phyloP scores from a whole-genome alignment of 768 basidiomycete genomes.

The Astraeus odoratus region DNA sequence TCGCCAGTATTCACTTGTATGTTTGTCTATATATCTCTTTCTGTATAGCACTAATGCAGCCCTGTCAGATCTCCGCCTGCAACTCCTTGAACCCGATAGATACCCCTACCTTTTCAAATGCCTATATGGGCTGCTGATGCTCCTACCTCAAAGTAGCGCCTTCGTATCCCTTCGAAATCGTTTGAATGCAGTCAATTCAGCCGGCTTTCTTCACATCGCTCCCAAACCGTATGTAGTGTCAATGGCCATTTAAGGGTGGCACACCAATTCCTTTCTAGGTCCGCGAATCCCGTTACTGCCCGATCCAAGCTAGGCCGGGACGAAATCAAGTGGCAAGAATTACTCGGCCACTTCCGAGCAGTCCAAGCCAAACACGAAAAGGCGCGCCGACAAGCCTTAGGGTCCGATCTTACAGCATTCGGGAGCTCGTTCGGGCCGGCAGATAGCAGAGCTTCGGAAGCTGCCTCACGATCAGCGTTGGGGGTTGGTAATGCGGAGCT shows the following conservation, averaged over 20 bases:
- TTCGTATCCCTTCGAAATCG: conserved; percentile 93
- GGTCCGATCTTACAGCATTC: conserved; percentile 52
- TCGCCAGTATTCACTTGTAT: conserved; percentile 97
- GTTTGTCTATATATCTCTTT: conserved; percentile 13
- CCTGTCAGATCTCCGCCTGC: conserved; percentile 69
- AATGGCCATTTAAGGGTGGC: neutral
- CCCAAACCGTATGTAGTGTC: conserved; percentile 63
- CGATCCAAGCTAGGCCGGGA: conserved; percentile 77
- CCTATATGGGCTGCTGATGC: conserved; percentile 93
- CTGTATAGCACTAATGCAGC: conserved; percentile 2
- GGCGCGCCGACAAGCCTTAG: conserved; percentile 69
- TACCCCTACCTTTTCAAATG: conserved; percentile 97
- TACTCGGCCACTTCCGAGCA: conserved; percentile 84
- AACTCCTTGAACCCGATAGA: conserved; percentile 94
- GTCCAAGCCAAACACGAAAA: conserved; percentile 92
- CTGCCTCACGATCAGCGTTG: conserved; percentile 10
- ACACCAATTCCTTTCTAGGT: conserved; percentile 21
- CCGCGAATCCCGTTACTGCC: conserved; percentile 33
- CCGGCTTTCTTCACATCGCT: conserved; percentile 87
- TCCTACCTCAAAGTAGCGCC: conserved; percentile 93
- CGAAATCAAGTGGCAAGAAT: conserved; percentile 96
- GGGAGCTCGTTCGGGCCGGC: conserved; percentile 32
- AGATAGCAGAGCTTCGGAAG: conserved; percentile 29
- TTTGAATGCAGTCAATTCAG: conserved; percentile 89
- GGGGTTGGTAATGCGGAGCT: neutral